Base-by-base conservation (phyloP, 1,284 basidiomycete genomes). In the Malassezia yamatoensis region DNA sequence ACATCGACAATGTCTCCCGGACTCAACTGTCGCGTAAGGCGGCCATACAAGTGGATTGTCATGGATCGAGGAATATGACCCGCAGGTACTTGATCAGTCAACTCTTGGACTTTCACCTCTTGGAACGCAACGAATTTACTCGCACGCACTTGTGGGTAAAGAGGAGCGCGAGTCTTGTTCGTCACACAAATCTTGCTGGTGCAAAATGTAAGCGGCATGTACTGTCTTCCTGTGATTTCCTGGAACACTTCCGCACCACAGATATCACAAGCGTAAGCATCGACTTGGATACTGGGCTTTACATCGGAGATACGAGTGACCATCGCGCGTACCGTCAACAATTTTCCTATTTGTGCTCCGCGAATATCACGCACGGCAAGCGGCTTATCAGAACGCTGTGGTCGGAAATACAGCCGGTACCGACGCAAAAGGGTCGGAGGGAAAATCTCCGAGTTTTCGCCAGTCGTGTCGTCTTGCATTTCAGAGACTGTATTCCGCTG, bases 81-180 rank as follows among this genome's bases (percentile, higher is more conserved):
- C 36, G 98, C 91, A 20, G 94, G 94, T 0, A 99, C 94, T 84
- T 99, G 94, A 72, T 98, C 94, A 21, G 94, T 88, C 93, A 98
- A 94, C 77, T 99, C 94, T 76, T 99, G 94, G 46, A 99, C 89
- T 78, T 94, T 94, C 63, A 96, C 84, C 76, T 99, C 94, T 75
- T 99, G 94, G 81, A 98, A 99, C 0, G 93, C 90, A 67, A 87
- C 88, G 77, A 98, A 99, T 57, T 94, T 85, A 78, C 88, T 90
- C 18, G 94, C 94, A 35, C 94, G 82, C 3, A 93, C 96, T 77
- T 98, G 94, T 87, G 96, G 96, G 73, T 94, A 88, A 56, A 99
- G 77, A n/a, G 86, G 86, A 7, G 91, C 90, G 35, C 81, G 85
- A 46, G 89, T 84, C n/a, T 83, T 81, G 72, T 96, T 93, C 75